A percentile compares a stretch with the other conserved stretches of the same genome.
Evolutionary conservation across 371 early-diverging fungal genomes (phyloP).

Genomic region (Rhizopus sp.): DNA sequence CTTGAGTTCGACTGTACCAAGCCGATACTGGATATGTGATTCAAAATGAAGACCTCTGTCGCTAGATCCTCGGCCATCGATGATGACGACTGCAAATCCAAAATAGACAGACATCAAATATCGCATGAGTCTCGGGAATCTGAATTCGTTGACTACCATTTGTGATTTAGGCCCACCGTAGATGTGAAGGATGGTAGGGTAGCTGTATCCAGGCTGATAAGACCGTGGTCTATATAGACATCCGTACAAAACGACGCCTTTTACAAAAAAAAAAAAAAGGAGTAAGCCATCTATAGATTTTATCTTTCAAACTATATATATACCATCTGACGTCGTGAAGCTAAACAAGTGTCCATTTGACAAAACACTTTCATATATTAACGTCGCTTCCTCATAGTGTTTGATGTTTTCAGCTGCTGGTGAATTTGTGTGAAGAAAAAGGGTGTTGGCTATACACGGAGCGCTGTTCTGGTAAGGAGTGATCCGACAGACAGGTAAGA

Average conservation of each 20-base stretch:
- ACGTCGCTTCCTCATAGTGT: background rate
- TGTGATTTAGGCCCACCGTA: conserved; percentile 72
- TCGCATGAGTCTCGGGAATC: conserved; percentile 64
- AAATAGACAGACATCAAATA: conserved; percentile 64
- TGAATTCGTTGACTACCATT: conserved; percentile 74
- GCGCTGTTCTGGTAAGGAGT: background rate
- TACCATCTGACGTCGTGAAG: conserved; percentile 30
- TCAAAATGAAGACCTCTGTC: conserved; percentile 76
- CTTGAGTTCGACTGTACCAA: conserved; percentile 69
- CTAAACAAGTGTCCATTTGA: conserved; percentile 23
- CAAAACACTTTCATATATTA: background rate
- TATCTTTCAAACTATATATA: background rate
- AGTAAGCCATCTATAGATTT: background rate
- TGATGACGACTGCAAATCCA: conserved; percentile 71
- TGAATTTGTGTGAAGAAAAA: background rate
- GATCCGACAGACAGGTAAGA: background rate
- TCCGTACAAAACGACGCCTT: conserved; percentile 59
- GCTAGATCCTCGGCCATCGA: conserved; percentile 77
- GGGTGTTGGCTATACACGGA: background rate
- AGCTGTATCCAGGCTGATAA: conserved; percentile 51
- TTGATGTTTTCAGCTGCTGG: background rate
- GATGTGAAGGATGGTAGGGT: conserved; percentile 60
- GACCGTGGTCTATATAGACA: conserved; percentile 63
- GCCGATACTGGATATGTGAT: conserved; percentile 45
- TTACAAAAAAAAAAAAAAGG: background rate